These are phyloP conservation scores for Auricularia sp. DNA, from an alignment of 768 basidiomycete species.

Conservation along the genomic window DNA sequence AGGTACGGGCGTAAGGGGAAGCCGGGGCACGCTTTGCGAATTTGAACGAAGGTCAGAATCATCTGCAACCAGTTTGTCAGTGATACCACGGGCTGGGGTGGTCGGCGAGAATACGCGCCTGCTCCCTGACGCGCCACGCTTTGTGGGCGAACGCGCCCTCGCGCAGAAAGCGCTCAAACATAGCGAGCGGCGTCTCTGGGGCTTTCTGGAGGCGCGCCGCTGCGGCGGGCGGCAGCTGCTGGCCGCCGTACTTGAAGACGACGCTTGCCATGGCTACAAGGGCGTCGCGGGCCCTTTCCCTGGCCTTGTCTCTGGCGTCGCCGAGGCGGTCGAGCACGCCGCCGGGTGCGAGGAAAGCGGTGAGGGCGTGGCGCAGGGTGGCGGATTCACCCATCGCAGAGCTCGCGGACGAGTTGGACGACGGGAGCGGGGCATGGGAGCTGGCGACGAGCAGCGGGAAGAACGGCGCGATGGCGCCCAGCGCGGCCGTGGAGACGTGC, in stretches of 20 bases:
- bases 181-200: constrained; percentile 53
- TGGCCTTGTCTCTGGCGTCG: constrained; percentile 59
- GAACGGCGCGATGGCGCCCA: constrained; percentile 57
- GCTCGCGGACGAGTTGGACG: constrained; percentile 41
- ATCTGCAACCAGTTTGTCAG: constrained; percentile 19
- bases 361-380: constrained; percentile 57
- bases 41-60: constrained; percentile 58
- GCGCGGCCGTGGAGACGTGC: constrained; percentile 68
- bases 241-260: constrained; percentile 49
- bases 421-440: constrained; percentile 31
- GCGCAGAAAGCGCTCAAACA: constrained; percentile 62
- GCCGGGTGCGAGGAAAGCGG: constrained; percentile 61
- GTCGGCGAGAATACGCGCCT: constrained; percentile 38
- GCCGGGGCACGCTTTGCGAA: constrained; percentile 58
- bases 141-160: constrained; percentile 72
- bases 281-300: constrained; percentile 65
- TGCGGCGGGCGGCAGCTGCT: constrained; percentile 35
- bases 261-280: constrained; percentile 66
- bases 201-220: constrained; percentile 32
- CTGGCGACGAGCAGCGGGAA: constrained; percentile 52
- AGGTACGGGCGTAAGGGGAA: constrained; percentile 81
- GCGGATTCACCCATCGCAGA: constrained; percentile 40
- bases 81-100: constrained; percentile 22
- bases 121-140: constrained; percentile 78
- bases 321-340: constrained; percentile 78